Conservation (phyloP, 106 monocot species). For the Phalaenopsis equestris region DNA sequence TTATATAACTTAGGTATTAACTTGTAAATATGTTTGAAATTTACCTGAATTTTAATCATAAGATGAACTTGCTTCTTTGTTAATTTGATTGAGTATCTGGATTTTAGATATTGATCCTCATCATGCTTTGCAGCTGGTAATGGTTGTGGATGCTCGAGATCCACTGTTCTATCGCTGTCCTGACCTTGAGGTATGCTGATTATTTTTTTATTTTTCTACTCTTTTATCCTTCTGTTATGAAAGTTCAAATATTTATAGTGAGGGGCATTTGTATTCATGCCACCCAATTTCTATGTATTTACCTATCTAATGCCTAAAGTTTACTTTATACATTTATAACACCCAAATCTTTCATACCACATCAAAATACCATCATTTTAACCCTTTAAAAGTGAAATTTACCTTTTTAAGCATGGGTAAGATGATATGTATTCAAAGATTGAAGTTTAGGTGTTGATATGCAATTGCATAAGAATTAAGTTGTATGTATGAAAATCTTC, state of each 20-base stretch:
- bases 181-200: conserved; percentile 84
- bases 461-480: too few species aligned
- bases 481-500: too few species aligned
- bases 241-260: background rate
- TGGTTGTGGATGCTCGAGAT: conserved; percentile 98
- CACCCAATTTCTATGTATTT: too few species aligned
- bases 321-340: too few species aligned
- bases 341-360: too few species aligned
- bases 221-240: background rate
- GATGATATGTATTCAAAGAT: too few species aligned
- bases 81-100: background rate
- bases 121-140: conserved; percentile 62
- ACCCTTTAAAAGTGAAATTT: too few species aligned
- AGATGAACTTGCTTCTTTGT: background rate
- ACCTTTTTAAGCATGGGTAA: too few species aligned
- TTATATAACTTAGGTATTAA: background rate
- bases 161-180: conserved; percentile 92
- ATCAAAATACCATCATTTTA: too few species aligned
- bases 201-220: background rate
- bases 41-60: background rate
- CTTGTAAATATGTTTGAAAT: background rate
- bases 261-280: too few species aligned
- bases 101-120: background rate
- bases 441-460: too few species aligned
- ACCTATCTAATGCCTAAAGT: too few species aligned